Evolutionary conservation across 2,329 filamentous ascomycete species (phyloP).

Genomic region (Seiridium unicorne): DNA sequence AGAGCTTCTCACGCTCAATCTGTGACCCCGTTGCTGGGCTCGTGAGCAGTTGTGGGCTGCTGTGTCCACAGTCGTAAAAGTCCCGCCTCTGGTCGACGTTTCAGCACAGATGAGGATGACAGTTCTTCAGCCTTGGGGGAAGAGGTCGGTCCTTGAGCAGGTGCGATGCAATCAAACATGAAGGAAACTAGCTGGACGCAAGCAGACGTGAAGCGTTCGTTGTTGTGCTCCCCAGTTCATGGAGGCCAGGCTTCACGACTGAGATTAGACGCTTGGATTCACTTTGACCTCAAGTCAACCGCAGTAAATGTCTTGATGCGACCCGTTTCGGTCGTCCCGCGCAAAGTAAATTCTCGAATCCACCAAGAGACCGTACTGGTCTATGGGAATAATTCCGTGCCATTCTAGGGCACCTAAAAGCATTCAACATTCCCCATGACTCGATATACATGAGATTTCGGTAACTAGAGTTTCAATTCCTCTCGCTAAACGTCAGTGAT

Average conservation of each 20-base stretch:
- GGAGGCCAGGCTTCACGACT: neutral
- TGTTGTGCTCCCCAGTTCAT: neutral
- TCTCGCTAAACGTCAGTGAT: neutral
- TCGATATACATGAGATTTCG: neutral
- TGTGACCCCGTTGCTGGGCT: slow-evolving; percentile 4
- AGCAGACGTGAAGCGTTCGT: neutral
- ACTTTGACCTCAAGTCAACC: neutral
- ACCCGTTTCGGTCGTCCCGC: neutral
- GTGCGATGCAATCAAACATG: neutral
- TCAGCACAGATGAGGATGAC: neutral
- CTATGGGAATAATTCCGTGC: too few species aligned
- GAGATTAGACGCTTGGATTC: neutral
- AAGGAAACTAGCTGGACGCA: neutral
- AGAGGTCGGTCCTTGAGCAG: neutral
- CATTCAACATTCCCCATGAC: neutral
- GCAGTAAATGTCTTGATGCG: neutral
- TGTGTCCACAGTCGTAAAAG: slow-evolving; percentile 5
- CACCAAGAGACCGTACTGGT: too few species aligned
- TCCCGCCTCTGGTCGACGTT: neutral
- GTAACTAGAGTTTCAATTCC: slow-evolving; percentile 1
- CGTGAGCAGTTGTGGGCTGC: neutral
- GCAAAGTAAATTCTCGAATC: neutral
- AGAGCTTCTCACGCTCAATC: slow-evolving; percentile 4
- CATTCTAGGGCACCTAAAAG: neutral
- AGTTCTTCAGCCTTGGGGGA: neutral